Conservation (phyloP, 2,329 filamentous ascomycete genomes). For the Ophiostoma perfectum region DNA sequence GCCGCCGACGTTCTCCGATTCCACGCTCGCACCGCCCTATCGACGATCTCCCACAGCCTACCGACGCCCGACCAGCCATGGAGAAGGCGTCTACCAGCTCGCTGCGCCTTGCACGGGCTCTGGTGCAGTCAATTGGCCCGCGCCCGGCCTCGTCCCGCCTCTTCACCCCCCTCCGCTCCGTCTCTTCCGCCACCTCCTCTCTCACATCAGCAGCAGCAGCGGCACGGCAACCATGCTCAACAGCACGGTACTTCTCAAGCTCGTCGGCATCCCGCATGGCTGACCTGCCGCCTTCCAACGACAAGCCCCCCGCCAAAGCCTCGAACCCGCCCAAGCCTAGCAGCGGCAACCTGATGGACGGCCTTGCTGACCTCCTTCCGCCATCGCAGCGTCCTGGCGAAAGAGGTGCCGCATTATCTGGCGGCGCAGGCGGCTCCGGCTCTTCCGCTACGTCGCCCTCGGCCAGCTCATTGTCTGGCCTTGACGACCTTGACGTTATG, state of each 20-base stretch:
- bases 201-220: conserved; percentile 11
- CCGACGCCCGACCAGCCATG: conserved; percentile 33
- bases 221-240: conserved; percentile 14
- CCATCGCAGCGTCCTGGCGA: neutral
- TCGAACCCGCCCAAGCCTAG: conserved; percentile 7
- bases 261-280: conserved; percentile 8
- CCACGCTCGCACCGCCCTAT: neutral
- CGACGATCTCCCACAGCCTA: neutral
- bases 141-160: conserved; percentile 11
- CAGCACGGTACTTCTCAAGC: conserved; percentile 19
- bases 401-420: neutral
- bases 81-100: conserved; percentile 39
- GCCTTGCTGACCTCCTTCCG: conserved; percentile 26
- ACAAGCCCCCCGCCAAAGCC: neutral
- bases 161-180: conserved; percentile 3
- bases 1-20: neutral
- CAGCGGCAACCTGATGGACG: conserved; percentile 24
- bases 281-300: conserved; percentile 16
- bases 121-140: conserved; percentile 34
- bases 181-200: neutral
- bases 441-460: neutral
- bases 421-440: neutral
- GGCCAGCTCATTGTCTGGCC: neutral
- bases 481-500: conserved; percentile 24
- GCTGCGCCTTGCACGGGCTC: conserved; percentile 40